Percentiles rank a stretch among this genome's conserved stretches.
These are phyloP conservation scores for Staphylotrichum longicolle DNA, from an alignment of 495 filamentous ascomycete genomes.

Conservation along the genomic window DNA sequence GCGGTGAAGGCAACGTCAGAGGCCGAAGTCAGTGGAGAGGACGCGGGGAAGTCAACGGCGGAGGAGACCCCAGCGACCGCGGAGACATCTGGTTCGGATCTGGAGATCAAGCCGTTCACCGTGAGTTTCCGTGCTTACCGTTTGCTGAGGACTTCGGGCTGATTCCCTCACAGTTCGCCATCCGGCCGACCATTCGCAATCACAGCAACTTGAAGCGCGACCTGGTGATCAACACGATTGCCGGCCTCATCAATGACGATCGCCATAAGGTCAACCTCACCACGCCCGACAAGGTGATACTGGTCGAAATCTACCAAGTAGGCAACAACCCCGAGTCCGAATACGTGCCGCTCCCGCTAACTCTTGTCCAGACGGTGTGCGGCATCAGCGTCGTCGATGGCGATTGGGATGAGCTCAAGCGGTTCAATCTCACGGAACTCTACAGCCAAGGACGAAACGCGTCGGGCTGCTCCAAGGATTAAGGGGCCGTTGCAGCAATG, in stretches of 20 bases:
- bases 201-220: slow-evolving; percentile 73
- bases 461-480: slow-evolving; percentile 1
- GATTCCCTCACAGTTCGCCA: slow-evolving; percentile 66
- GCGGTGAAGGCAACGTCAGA: not conserved
- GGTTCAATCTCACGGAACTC: slow-evolving; percentile 49
- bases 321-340: slow-evolving; percentile 26
- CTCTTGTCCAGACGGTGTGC: slow-evolving; percentile 37
- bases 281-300: slow-evolving; percentile 76
- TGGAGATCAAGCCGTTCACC: slow-evolving; percentile 27
- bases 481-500: slow-evolving; percentile 9
- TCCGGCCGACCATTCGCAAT: slow-evolving; percentile 78
- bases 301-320: slow-evolving; percentile 89
- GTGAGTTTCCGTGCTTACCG: slow-evolving; percentile 2
- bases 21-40: slow-evolving; percentile 29
- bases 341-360: not conserved
- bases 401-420: slow-evolving; percentile 50
- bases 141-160: not conserved
- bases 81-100: not conserved
- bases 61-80: too few relatives aligned
- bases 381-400: slow-evolving; percentile 51
- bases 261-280: slow-evolving; percentile 81
- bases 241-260: slow-evolving; percentile 50
- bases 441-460: slow-evolving; percentile 37
- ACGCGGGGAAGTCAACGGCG: slow-evolving; percentile 25
- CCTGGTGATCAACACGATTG: slow-evolving; percentile 74